Percentiles rank a stretch among this genome's conserved stretches.
Evolutionary conservation across 305 asterid genomes (phyloP).

Genomic region (Lippia alba): DNA sequence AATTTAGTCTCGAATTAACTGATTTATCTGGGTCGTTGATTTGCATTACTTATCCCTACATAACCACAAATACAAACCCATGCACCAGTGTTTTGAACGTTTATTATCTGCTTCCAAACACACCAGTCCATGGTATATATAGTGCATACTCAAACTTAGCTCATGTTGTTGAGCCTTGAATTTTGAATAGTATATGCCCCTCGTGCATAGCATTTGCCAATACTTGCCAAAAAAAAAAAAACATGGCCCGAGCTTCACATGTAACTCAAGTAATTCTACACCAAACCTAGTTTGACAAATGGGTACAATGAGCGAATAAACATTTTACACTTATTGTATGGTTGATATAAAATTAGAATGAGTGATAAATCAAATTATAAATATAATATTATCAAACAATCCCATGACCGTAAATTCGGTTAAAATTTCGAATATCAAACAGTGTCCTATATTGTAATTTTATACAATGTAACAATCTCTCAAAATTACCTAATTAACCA

Average conservation of each 20-base stretch:
- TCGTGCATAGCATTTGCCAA: slow-evolving; percentile 8
- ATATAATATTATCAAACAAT: too few species aligned
- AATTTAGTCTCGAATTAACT: not conserved
- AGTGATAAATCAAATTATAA: too few species aligned
- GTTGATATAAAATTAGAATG: too few species aligned
- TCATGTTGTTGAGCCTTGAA: not conserved
- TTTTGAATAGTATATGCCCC: not conserved
- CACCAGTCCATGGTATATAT: not conserved
- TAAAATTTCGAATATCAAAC: too few species aligned
- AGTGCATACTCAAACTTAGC: not conserved
- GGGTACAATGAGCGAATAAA: too few species aligned
- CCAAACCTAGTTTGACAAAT: too few species aligned
- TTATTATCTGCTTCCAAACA: not conserved
- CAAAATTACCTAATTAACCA: too few species aligned
- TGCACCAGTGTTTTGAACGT: not conserved
- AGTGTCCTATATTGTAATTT: too few species aligned
- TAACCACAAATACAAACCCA: not conserved
- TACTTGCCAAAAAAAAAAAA: not conserved
- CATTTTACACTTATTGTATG: too few species aligned
- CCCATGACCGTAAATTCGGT: too few species aligned
- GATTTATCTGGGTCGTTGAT: slow-evolving; percentile 22
- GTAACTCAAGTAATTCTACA: too few species aligned
- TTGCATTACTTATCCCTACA: slow-evolving; percentile 27
- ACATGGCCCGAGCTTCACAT: slow-evolving; percentile 6
- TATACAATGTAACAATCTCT: too few species aligned